Conservation (phyloP, 148 eudicot species). For the Rhododendron henanense region DNA sequence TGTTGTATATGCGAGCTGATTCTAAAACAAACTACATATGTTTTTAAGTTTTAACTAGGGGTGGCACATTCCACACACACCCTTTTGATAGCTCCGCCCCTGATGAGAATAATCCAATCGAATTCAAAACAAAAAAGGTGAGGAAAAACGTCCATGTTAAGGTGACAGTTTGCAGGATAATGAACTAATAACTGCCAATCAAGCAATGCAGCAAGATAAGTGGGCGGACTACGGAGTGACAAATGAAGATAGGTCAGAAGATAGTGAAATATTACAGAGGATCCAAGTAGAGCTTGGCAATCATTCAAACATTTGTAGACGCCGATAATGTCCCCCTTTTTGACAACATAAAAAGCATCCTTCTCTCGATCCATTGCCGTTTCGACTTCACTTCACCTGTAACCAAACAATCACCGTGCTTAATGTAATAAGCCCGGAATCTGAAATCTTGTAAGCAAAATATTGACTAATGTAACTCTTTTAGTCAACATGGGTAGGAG, state of each 20-base stretch:
- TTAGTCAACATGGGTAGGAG: neutral
- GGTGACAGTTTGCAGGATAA: neutral
- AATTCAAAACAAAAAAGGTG: neutral
- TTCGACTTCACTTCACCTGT: slow-evolving; percentile 6
- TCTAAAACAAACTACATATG: neutral
- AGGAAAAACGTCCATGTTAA: too few species aligned
- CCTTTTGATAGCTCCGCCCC: neutral
- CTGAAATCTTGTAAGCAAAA: neutral
- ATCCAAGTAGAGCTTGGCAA: slow-evolving; percentile 60
- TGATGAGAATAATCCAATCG: neutral
- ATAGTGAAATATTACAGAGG: slow-evolving; percentile 35
- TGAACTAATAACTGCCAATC: neutral
- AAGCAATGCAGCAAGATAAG: neutral
- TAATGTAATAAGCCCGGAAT: neutral
- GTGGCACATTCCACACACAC: neutral
- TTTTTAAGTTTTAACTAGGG: neutral
- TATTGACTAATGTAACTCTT: neutral
- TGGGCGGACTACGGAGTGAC: neutral
- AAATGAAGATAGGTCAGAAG: neutral
- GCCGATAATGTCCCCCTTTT: slow-evolving; percentile 66
- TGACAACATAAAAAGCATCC: slow-evolving; percentile 70
- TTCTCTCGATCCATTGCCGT: slow-evolving; percentile 52
- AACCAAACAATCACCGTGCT: neutral
- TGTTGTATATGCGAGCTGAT: neutral
- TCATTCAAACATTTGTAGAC: slow-evolving; percentile 56